phyloP scores from a whole-genome alignment of 257 asterid genomes.

The Primulina eburnea region DNA sequence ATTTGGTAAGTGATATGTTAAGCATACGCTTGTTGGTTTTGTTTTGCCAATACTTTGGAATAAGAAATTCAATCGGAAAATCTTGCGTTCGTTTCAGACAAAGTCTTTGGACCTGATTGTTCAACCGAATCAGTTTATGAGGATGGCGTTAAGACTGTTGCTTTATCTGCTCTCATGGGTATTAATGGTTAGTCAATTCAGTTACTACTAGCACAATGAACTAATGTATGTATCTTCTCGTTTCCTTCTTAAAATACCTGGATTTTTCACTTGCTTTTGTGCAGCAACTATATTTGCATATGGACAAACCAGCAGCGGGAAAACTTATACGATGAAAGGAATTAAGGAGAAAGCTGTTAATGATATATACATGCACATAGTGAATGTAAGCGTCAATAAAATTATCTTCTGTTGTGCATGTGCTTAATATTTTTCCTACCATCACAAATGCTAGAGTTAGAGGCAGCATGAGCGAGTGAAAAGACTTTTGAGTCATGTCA shows the following conservation, averaged over 20 bases:
- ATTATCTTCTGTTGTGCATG: constrained; percentile 3
- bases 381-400: constrained; percentile 55
- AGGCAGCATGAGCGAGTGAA: background rate
- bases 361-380: constrained; percentile 80
- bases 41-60: background rate
- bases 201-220: background rate
- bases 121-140: constrained; percentile 75
- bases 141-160: constrained; percentile 90
- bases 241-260: constrained; percentile 14
- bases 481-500: background rate
- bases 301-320: constrained; percentile 98
- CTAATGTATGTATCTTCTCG: background rate
- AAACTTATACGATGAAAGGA: constrained; percentile 93
- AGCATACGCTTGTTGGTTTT: background rate
- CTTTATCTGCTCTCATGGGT: constrained; percentile 93
- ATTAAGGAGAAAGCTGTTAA: constrained; percentile 86
- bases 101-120: constrained; percentile 76
- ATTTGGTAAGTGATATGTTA: constrained; percentile 51
- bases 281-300: constrained; percentile 96
- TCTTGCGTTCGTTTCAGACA: constrained; percentile 49
- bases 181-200: constrained; percentile 60
- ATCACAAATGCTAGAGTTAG: constrained; percentile 5
- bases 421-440: constrained; percentile 7
- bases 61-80: constrained; percentile 2
- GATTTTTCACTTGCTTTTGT: constrained; percentile 22